Evolutionary conservation across 495 filamentous ascomycete genomes (phyloP), one percentile per base, ranked within the genome.

Genomic region (Thermothielavioides terrestris): DNA sequence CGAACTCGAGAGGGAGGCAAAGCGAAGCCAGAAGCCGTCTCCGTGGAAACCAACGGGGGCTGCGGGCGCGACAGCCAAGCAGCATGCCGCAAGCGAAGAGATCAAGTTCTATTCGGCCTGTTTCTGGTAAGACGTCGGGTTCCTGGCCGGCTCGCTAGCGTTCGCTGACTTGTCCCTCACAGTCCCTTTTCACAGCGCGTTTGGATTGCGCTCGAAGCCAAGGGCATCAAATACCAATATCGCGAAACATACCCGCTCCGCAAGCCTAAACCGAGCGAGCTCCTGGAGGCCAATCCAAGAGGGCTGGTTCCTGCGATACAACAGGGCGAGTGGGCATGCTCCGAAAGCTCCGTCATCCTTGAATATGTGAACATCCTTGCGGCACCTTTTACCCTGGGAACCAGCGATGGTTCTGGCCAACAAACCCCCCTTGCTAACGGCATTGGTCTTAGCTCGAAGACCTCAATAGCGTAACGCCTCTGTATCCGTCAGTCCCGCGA

Each of bases 201-300:
- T 17, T 97, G 91, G 91, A 94, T 97, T 54, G 83, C 91, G 6
- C 73, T 97, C n/a, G 89, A 97, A 65, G 68, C 81, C 42, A 95
- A 95, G 63, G 76, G 79, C 5, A 74, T 94, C 35, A 72, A 73
- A 18, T 97, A 97, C 57, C 87, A 95, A 61, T 97, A 97, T 63
- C 83, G 90, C 53, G 91, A 95, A 64, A 83, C 89, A 23, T 86
- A 95, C 59, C 89, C 89, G 3, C 94, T 90, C 58, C 76, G 84
- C 53, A 64, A 57, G 11, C 88, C 88, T 18, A 78, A 83, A 50
- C 86, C 88, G 14, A 76, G 81, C 44, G 78, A 77, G 14, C 66
- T 95, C 30, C 74, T 95, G 27, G 87, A 88, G 34, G 80, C 95
- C 44, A 94, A 94, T 55, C 89, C 89, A n/a, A 75, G 87, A 45